Evolutionary conservation across 2,329 filamentous ascomycete species (phyloP), one percentile per base, ranked within the genome.

Genomic region (Cladophialophora exuberans): DNA sequence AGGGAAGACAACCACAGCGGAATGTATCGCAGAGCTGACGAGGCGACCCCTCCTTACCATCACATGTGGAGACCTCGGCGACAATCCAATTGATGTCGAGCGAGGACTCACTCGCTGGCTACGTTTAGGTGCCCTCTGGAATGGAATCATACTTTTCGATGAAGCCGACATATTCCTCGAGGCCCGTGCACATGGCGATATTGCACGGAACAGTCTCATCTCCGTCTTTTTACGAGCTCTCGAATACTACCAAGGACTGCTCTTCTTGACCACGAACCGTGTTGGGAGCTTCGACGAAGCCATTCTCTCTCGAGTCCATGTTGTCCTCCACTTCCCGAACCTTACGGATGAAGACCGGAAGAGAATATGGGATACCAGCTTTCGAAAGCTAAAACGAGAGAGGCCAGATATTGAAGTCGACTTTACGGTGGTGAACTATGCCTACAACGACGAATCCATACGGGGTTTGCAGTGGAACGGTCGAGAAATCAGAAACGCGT

Each of bases 161-260:
- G 61, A 63, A 51, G 53, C 53, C 10, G 61, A 63, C 45, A 47
- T 62, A 13, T 63, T 60, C 46, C 41, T 63, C 6, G 59, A 57
- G 22, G 23, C 48, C 25, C 49, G 61, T 15, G 15, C 20, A 35
- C 11, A 7, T 11, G 20, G 26, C n/a, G 48, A 42, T n/a, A 15
- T 44, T 10, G 38, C 23, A 17, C 48, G 36, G 0, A 74, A 74
- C 13, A 70, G 69, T 4, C 64, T 75, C 0, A 73, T 75, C 0
- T 73, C 71, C 15, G 57, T 63, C 7, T 62, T 62, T 35, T 52
- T 63, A 7, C 57, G 53, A 10, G 31, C 51, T 3, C 44, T 58
- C 2, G 61, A 65, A 39, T 64, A 66, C 47, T 66, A 62, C 28
- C 41, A 58, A 6, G 62, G 63, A 28, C 63, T 67, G 22, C 31